phyloP scores from a whole-genome alignment of 2,329 filamentous ascomycete genomes.

The Claviceps citrina region DNA sequence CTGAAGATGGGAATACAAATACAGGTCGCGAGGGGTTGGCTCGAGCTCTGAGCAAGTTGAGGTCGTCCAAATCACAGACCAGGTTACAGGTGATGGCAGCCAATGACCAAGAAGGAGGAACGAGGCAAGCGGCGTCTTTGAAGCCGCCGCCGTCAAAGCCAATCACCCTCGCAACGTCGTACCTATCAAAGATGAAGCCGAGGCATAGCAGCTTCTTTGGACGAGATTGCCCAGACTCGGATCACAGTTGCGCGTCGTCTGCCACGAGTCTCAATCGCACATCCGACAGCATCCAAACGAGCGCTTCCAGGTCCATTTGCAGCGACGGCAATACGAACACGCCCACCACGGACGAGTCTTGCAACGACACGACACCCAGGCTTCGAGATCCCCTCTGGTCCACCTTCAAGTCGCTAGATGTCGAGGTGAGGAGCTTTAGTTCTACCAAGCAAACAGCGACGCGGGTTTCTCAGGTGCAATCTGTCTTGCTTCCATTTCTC shows the following conservation, averaged over 20 bases:
- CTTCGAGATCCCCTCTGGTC: conserved; percentile 39
- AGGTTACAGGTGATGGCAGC: conserved; percentile 15
- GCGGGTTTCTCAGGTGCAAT: conserved; percentile 61
- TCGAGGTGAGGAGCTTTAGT: conserved; percentile 42
- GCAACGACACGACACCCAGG: conserved; percentile 26
- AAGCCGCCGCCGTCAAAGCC: conserved; percentile 22
- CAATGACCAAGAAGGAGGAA: conserved; percentile 11
- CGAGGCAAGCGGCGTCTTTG: conserved; percentile 19
- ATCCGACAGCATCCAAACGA: conserved; percentile 21
- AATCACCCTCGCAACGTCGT: conserved; percentile 29
- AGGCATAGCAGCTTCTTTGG: conserved; percentile 29
- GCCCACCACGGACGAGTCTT: conserved; percentile 29
- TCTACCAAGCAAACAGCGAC: conserved; percentile 52
- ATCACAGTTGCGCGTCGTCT: conserved; percentile 32
- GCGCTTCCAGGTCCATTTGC: conserved; percentile 24
- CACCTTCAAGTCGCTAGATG: conserved; percentile 38
- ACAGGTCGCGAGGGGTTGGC: conserved; percentile 7
- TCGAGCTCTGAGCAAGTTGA: neutral
- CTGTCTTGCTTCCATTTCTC: conserved; percentile 61
- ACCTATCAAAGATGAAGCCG: conserved; percentile 33
- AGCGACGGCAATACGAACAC: conserved; percentile 23
- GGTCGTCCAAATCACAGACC: conserved; percentile 9
- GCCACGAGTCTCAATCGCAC: conserved; percentile 30
- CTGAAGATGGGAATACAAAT: conserved; percentile 10
- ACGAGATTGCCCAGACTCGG: conserved; percentile 21